Evolutionary conservation across 2,329 filamentous ascomycete species (phyloP).

Genomic region (Amesomyces nigricolor): DNA sequence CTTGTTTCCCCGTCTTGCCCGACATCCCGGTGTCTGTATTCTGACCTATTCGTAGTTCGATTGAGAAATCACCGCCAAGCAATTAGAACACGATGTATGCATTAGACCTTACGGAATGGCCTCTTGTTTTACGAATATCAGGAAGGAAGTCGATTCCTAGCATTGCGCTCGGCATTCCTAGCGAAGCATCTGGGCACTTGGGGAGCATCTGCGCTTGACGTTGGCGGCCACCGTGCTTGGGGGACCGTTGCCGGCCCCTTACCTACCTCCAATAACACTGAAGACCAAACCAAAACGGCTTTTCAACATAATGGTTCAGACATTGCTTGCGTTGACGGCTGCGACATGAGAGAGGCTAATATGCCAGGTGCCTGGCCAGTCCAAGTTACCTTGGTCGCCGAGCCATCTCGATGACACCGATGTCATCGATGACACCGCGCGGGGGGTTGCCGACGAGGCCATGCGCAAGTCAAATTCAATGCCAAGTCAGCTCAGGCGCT

Average conservation of each 20-base stretch:
- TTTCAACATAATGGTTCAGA: background rate
- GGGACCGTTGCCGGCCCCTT: background rate
- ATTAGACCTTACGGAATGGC: background rate
- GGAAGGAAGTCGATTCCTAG: background rate
- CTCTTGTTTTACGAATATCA: background rate
- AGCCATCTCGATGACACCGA: too few relatives aligned
- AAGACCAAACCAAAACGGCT: background rate
- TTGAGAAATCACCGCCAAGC: slow-evolving; percentile 10
- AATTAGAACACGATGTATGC: slow-evolving; percentile 3
- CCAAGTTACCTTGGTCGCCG: background rate
- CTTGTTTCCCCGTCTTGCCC: background rate
- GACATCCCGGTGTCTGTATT: background rate
- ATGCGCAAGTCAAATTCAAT: too few relatives aligned
- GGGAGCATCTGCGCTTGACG: background rate
- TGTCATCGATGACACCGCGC: too few relatives aligned
- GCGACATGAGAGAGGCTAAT: background rate
- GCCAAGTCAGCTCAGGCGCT: too few relatives aligned
- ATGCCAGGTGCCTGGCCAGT: background rate
- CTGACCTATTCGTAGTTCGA: slow-evolving; percentile 24
- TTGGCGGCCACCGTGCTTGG: background rate
- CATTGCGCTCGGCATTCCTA: slow-evolving; percentile 11
- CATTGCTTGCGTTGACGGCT: background rate
- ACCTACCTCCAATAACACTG: background rate
- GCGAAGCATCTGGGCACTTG: background rate
- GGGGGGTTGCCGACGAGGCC: too few relatives aligned